Conservation (phyloP, 176 grass and related monocot species). For the Pharus latifolius region DNA sequence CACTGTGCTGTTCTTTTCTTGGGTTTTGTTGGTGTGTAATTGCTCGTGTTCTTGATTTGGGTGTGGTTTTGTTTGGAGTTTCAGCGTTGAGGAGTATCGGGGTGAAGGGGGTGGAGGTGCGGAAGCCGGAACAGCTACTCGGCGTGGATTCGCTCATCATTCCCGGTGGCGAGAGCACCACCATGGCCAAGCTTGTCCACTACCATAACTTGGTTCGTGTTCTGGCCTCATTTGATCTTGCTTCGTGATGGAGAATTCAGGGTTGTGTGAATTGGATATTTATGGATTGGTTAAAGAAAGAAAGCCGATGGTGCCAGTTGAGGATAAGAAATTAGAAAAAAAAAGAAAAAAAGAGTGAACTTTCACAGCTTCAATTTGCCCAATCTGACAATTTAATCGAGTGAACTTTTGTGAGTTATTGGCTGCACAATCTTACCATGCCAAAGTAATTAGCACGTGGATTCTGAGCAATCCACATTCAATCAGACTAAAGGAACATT, state of each 20-base stretch:
- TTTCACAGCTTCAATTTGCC: no score
- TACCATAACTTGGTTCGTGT: slow-evolving; percentile 83
- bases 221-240: no score
- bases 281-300: no score
- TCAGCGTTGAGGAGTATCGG: slow-evolving; percentile 90
- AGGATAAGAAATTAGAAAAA: no score
- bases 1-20: neutral
- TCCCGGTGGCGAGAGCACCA: slow-evolving; percentile 98
- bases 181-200: slow-evolving; percentile 94
- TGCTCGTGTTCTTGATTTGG: slow-evolving; percentile 2
- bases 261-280: no score
- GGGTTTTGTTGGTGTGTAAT: neutral
- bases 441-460: neutral
- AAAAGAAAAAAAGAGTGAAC: no score
- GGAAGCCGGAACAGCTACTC: slow-evolving; percentile 69
- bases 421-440: neutral
- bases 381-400: neutral
- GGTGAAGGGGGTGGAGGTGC: slow-evolving; percentile 72
- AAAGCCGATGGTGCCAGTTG: no score
- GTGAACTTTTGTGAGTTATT: neutral
- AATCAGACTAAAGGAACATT: neutral
- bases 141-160: slow-evolving; percentile 80
- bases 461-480: neutral
- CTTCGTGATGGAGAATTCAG: no score
- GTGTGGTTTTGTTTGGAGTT: neutral